These are phyloP conservation scores for Schizonepeta tenuifolia DNA, from an alignment of 257 asterid genomes.

Conservation along the genomic window DNA sequence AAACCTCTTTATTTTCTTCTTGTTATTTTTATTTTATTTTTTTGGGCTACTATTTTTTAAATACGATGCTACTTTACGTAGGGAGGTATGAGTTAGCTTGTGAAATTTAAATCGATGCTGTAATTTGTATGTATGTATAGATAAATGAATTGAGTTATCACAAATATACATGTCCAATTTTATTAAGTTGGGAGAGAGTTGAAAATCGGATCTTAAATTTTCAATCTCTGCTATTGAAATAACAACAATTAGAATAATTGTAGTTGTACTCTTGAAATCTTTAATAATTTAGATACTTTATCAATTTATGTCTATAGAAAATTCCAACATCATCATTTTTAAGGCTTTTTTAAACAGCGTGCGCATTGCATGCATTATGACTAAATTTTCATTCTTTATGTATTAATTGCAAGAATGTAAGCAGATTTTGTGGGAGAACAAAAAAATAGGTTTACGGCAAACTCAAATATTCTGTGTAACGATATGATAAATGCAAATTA, in stretches of 20 bases:
- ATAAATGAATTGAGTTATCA: too few relatives aligned
- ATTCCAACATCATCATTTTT: too few relatives aligned
- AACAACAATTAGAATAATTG: too few relatives aligned
- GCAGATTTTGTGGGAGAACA: not conserved
- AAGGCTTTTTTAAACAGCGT: not conserved
- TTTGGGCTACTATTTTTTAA: not conserved
- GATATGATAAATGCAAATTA: not conserved
- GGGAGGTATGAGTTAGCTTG: not conserved
- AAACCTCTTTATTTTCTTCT: not conserved
- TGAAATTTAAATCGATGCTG: too few relatives aligned
- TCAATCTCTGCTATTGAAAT: too few relatives aligned
- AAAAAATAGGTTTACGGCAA: not conserved
- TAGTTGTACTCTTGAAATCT: too few relatives aligned
- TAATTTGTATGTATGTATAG: too few relatives aligned
- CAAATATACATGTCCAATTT: too few relatives aligned
- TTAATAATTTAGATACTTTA: too few relatives aligned
- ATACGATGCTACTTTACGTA: not conserved
- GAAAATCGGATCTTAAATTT: too few relatives aligned
- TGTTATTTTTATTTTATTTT: not conserved
- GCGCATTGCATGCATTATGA: not conserved
- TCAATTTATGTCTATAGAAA: too few relatives aligned
- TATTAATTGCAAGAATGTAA: not conserved
- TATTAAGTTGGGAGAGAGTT: too few relatives aligned
- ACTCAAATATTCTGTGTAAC: not conserved
- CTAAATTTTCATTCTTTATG: not conserved